phyloP scores from a whole-genome alignment of 345 rosid genomes.

The Bruguiera sexangula region DNA sequence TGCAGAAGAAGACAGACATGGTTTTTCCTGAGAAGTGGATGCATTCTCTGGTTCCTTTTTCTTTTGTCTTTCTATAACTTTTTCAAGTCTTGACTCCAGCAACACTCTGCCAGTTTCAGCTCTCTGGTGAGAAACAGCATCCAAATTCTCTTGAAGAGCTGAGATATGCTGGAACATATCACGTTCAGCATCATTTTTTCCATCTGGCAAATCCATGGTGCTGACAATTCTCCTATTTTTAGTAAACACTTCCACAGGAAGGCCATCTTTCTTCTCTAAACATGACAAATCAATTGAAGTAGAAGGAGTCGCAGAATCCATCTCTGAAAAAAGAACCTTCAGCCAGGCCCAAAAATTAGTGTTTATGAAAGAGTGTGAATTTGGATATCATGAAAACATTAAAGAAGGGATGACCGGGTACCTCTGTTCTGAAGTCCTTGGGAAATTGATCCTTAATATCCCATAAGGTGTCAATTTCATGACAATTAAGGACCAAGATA shows the following conservation, averaged over 20 bases:
- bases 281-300: conserved; percentile 46
- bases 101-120: conserved; percentile 32
- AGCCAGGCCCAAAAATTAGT: conserved; percentile 29
- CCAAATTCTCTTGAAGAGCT: conserved; percentile 45
- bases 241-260: conserved; percentile 65
- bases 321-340: conserved; percentile 73
- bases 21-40: conserved; percentile 20
- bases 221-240: conserved; percentile 60
- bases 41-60: conserved; percentile 30
- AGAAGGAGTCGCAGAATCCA: conserved; percentile 45
- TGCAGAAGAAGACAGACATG: background rate
- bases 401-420: conserved; percentile 23
- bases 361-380: conserved; percentile 11
- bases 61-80: conserved; percentile 38
- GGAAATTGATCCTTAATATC: conserved; percentile 56
- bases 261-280: conserved; percentile 57
- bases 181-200: conserved; percentile 45
- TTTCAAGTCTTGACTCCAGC: conserved; percentile 38
- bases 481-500: conserved; percentile 54
- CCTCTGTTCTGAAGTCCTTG: conserved; percentile 73
- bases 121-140: conserved; percentile 35
- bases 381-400: conserved; percentile 7
- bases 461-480: conserved; percentile 70
- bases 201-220: conserved; percentile 54
- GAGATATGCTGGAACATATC: conserved; percentile 49